phyloP scores from a whole-genome alignment of 2,329 filamentous ascomycete genomes.

The Zalaria sp. region DNA sequence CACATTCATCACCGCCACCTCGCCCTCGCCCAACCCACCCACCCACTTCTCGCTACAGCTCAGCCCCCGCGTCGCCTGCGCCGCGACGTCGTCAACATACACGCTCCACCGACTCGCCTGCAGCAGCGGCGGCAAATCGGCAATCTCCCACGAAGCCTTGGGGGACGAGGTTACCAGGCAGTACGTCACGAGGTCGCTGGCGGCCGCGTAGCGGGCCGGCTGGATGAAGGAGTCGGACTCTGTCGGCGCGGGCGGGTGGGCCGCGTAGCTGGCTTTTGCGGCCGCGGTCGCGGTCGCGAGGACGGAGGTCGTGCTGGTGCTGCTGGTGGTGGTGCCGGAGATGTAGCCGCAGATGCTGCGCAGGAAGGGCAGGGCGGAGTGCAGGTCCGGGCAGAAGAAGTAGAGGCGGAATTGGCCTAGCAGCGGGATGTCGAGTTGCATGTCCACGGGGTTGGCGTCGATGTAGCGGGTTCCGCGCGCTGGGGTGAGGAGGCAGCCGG shows the following conservation, averaged over 20 bases:
- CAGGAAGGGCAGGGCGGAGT: slow-evolving; percentile 42
- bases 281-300: slow-evolving; percentile 41
- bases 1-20: slow-evolving; percentile 53
- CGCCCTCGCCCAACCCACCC: slow-evolving; percentile 39
- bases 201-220: slow-evolving; percentile 53
- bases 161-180: slow-evolving; percentile 51
- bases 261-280: slow-evolving; percentile 47
- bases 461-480: slow-evolving; percentile 60
- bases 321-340: slow-evolving; percentile 17
- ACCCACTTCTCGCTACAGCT: slow-evolving; percentile 56
- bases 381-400: slow-evolving; percentile 52
- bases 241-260: slow-evolving; percentile 41
- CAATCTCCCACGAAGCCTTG: slow-evolving; percentile 50
- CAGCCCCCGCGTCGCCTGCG: slow-evolving; percentile 36
- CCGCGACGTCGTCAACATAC: slow-evolving; percentile 52
- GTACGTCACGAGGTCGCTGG: slow-evolving; percentile 57
- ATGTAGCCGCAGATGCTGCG: slow-evolving; percentile 43
- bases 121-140: slow-evolving; percentile 46
- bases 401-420: slow-evolving; percentile 66
- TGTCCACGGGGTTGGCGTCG: slow-evolving; percentile 63
- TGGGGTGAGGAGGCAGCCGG: slow-evolving; percentile 42
- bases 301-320: slow-evolving; percentile 38
- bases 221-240: slow-evolving; percentile 52
- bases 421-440: slow-evolving; percentile 66
- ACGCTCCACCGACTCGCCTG: slow-evolving; percentile 57